A percentile compares a stretch with the other conserved stretches of the same genome.
These are phyloP conservation scores for Apophysomyces elegans DNA, from an alignment of 371 early-diverging fungal species.

Conservation along the genomic window DNA sequence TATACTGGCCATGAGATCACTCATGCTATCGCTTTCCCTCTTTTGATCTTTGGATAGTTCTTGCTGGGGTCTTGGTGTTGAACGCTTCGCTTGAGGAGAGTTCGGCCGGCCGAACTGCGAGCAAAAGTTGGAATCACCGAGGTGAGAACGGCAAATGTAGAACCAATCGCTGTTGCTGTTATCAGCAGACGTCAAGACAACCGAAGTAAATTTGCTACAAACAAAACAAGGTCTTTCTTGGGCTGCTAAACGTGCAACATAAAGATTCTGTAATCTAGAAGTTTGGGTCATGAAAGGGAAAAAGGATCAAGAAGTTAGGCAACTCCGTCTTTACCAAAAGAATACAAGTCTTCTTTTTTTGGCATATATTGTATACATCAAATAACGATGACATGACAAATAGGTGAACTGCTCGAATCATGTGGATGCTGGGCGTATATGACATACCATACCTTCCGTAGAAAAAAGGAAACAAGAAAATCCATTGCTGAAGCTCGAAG, in stretches of 20 bases:
- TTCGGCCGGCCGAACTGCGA: conserved; percentile 25
- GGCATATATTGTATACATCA: too few species aligned
- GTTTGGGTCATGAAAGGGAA: conserved; percentile 9
- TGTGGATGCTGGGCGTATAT: too few species aligned
- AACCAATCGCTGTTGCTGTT: conserved; percentile 63
- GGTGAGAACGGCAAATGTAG: conserved; percentile 51
- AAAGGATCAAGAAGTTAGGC: not conserved
- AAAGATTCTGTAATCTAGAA: conserved; percentile 51
- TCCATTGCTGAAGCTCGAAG: too few species aligned
- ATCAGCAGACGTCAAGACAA: conserved; percentile 59
- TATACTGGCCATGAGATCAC: conserved; percentile 45
- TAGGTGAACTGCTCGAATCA: too few species aligned
- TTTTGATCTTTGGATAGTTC: conserved; percentile 17
- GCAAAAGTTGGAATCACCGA: conserved; percentile 51
- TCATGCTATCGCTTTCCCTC: conserved; percentile 49
- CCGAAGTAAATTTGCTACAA: conserved; percentile 59
- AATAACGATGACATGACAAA: too few species aligned
- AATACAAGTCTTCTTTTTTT: not conserved
- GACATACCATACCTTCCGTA: too few species aligned
- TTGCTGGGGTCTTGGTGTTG: conserved; percentile 19
- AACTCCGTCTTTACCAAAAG: conserved; percentile 9
- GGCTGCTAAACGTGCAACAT: conserved; percentile 54
- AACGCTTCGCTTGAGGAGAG: conserved; percentile 15
- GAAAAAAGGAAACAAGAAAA: too few species aligned
- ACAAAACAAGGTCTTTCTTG: conserved; percentile 64